phyloP scores from a whole-genome alignment of 257 asterid genomes.

The Solanum stenotomum region DNA sequence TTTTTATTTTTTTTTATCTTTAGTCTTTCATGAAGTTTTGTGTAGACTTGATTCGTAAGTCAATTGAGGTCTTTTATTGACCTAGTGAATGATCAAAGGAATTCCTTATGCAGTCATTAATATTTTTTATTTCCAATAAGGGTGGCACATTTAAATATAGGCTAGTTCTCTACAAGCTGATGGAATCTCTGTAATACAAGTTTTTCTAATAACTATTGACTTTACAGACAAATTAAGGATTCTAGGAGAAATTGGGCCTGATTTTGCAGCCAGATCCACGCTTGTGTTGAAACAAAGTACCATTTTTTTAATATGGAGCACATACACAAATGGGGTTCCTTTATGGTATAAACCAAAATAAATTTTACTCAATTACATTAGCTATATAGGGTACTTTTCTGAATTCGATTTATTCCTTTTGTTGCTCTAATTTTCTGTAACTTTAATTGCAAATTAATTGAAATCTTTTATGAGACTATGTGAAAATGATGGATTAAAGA shows the following conservation, averaged over 20 bases:
- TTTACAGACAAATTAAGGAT: not conserved
- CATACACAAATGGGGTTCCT: not conserved
- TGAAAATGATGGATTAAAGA: too few species aligned
- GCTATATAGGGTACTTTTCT: not conserved
- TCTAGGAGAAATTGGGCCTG: not conserved
- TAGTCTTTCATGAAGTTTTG: too few species aligned
- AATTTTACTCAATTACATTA: not conserved
- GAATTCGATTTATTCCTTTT: not conserved
- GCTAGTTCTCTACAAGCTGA: too few species aligned
- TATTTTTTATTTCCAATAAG: too few species aligned
- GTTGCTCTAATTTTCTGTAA: not conserved
- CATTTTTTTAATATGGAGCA: not conserved
- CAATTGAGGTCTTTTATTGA: too few species aligned
- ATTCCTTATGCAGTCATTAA: too few species aligned
- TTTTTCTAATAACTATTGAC: not conserved
- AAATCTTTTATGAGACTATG: too few species aligned
- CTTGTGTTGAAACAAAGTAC: not conserved
- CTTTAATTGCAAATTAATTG: not conserved
- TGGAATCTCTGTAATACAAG: too few species aligned
- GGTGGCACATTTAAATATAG: too few species aligned
- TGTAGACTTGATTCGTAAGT: too few species aligned
- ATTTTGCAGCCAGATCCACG: not conserved
- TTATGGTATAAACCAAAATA: not conserved
- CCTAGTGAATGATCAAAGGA: too few species aligned
- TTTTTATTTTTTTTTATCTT: too few species aligned